Evolutionary conservation across 371 early-diverging fungal genomes (phyloP).

Genomic region (Rhizoclosmatium hyalinum): DNA sequence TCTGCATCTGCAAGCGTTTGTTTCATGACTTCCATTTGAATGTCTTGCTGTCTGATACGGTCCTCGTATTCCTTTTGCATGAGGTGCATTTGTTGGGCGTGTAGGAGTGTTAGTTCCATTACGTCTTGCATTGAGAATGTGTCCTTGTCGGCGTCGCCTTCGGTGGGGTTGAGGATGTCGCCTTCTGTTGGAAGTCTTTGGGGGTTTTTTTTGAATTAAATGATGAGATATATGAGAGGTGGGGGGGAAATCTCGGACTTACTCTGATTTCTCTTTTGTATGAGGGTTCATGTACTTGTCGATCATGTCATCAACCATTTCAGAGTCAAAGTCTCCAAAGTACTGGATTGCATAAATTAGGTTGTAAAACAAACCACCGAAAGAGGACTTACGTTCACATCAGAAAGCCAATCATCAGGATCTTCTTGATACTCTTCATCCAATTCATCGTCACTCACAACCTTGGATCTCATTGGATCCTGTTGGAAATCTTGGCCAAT

Average conservation of each 20-base stretch:
- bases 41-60: slow-evolving; percentile 20
- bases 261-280: slow-evolving; percentile 17
- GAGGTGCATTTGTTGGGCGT: slow-evolving; percentile 60
- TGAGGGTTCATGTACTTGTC: slow-evolving; percentile 17
- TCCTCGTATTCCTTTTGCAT: slow-evolving; percentile 52
- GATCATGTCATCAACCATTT: slow-evolving; percentile 23
- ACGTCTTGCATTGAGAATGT: slow-evolving; percentile 56
- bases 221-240: background rate
- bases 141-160: slow-evolving; percentile 36
- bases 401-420: slow-evolving; percentile 1
- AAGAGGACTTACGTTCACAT: background rate
- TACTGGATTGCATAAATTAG: slow-evolving; percentile 1
- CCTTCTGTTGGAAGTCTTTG: background rate
- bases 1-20: slow-evolving; percentile 16
- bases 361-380: background rate
- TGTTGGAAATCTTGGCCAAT: background rate
- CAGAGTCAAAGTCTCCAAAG: slow-evolving; percentile 22
- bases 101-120: slow-evolving; percentile 59
- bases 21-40: slow-evolving; percentile 20
- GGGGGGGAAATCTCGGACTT: background rate
- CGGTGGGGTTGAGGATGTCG: slow-evolving; percentile 1
- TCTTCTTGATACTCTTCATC: slow-evolving; percentile 13
- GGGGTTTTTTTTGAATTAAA: background rate
- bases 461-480: background rate
- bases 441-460: slow-evolving; percentile 10